phyloP scores from a whole-genome alignment of 202 grass and related monocot genomes.

The Hordeum pubiflorum region DNA sequence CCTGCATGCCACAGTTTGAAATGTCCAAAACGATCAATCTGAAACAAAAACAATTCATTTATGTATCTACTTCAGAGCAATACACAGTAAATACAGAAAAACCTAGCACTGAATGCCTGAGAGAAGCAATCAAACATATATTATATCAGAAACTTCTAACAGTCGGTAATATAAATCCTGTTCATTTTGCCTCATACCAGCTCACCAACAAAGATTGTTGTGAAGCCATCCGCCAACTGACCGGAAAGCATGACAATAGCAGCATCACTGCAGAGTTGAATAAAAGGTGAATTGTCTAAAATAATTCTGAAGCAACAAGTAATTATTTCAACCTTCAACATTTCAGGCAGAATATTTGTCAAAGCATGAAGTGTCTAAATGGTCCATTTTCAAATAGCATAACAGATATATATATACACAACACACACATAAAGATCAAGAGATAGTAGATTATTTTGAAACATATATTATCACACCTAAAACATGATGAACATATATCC shows the following conservation, averaged over 20 bases:
- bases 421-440: background rate
- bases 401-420: no score
- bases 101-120: background rate
- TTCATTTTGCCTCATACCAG: conserved; percentile 49
- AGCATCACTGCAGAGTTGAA: conserved; percentile 61
- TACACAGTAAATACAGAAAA: conserved; percentile 5
- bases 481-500: background rate
- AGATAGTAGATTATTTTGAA: background rate
- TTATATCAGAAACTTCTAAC: background rate
- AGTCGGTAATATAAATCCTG: background rate
- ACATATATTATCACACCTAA: background rate
- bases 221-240: conserved; percentile 86
- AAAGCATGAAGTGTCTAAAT: background rate
- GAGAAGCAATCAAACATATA: background rate
- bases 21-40: conserved; percentile 96
- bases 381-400: no score
- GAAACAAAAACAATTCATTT: conserved; percentile 18
- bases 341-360: background rate
- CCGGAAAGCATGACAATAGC: conserved; percentile 96
- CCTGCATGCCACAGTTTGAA: conserved; percentile 99
- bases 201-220: conserved; percentile 90
- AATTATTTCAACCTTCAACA: conserved; percentile 10
- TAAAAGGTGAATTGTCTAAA: conserved; percentile 25
- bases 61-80: background rate
- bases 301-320: background rate